Percentiles rank a stretch among this genome's conserved stretches.
Conservation (phyloP, 1,284 basidiomycete genomes). For the Apiotrichum sp. region DNA sequence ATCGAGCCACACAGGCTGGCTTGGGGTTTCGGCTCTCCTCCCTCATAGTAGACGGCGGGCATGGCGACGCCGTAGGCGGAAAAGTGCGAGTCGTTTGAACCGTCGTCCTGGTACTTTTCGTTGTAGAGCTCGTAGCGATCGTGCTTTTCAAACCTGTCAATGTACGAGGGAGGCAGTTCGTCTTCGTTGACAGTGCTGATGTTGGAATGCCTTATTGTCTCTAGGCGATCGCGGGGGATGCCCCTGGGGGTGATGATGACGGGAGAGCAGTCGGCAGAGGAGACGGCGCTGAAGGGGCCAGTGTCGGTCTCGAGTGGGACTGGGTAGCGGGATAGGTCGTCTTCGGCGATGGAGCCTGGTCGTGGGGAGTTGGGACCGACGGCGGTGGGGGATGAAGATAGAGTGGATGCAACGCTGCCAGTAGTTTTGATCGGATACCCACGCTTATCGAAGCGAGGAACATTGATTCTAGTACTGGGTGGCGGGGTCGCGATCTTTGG, state of each 20-base stretch:
- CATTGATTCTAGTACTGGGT: background rate
- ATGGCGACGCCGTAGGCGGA: background rate
- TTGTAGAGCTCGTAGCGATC: no score
- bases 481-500: no score
- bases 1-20: background rate
- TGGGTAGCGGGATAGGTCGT: background rate
- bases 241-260: no score
- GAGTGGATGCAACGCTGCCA: background rate
- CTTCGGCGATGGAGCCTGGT: background rate
- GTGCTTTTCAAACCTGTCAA: no score
- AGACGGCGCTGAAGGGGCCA: no score
- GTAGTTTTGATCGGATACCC: constrained; percentile 16
- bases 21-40: background rate
- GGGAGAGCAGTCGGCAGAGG: no score
- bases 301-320: background rate
- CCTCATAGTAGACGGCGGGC: background rate
- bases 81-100: background rate
- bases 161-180: no score
- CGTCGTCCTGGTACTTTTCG: no score
- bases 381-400: background rate
- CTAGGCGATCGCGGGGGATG: background rate
- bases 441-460: constrained; percentile 17
- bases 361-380: background rate
- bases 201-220: background rate
- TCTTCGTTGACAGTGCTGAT: background rate